Conservation (phyloP, 495 filamentous ascomycete species). For the Aspergillus incahuasiensis region DNA sequence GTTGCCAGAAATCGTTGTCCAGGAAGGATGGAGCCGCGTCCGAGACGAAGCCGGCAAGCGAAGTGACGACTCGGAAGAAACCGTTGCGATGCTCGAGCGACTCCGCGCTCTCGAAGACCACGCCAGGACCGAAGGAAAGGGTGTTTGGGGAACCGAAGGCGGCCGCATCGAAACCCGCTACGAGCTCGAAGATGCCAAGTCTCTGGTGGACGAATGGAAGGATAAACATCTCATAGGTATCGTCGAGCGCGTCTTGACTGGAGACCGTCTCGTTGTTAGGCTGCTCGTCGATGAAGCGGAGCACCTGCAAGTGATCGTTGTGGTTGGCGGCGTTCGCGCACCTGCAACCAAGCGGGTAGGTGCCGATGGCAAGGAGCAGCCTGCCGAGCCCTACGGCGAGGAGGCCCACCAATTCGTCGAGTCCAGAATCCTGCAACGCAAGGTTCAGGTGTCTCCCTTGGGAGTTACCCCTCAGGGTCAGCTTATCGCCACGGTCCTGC, state of each 20-base stretch:
- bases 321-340: constrained; percentile 85
- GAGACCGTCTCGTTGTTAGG: constrained; percentile 83
- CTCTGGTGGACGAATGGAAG: constrained; percentile 71
- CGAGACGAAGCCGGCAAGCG: constrained; percentile 83
- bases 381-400: constrained; percentile 82
- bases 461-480: constrained; percentile 84
- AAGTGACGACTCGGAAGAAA: constrained; percentile 77
- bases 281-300: constrained; percentile 68
- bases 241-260: constrained; percentile 84
- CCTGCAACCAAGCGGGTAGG: constrained; percentile 80
- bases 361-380: constrained; percentile 70
- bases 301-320: constrained; percentile 77
- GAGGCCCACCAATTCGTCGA: constrained; percentile 86
- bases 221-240: constrained; percentile 71
- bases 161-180: constrained; percentile 70
- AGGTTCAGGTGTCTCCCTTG: constrained; percentile 72
- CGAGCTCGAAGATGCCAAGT: constrained; percentile 67
- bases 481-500: constrained; percentile 72
- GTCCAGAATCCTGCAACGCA: constrained; percentile 75
- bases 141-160: constrained; percentile 62
- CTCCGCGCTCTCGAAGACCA: constrained; percentile 74
- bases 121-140: constrained; percentile 71
- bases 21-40: constrained; percentile 85
- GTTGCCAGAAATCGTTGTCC: constrained; percentile 73
- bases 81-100: constrained; percentile 63